Evolutionary conservation across 441 rosid genomes (phyloP), one percentile per base, ranked within the genome.

Genomic region (Arabidopsis lyrata): DNA sequence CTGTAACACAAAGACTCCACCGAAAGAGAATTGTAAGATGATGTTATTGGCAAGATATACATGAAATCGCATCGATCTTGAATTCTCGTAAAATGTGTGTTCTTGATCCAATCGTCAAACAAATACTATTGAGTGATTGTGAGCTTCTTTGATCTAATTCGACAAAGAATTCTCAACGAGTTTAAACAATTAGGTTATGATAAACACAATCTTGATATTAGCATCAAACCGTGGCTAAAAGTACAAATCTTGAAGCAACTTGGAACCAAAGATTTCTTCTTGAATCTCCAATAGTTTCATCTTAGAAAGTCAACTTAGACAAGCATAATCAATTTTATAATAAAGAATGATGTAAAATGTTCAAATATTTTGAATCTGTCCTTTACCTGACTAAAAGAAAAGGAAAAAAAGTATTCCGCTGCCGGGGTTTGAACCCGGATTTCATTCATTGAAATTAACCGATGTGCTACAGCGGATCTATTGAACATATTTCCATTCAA

Each of bases 391-490:
- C 20, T 45, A 41, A 5, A 41, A 41, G 14, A 11, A 1, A 48
- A 24, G 4, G 27, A 1, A 4, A 49, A n/a, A 18, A 49, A 18
- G 0, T 20, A 29, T 35, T 66, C 60, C 24, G 48, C 68, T 48
- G 68, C 56, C 57, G 18, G 42, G 54, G 20, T 31, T 63, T 2
- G 31, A 64, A 18, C 68, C 58, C 9, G 20, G 34, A 49, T 49
- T 65, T 65, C 47, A 12, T 8, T 24, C 0, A 2, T 6, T 34
- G 47, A 65, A 64, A 65, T 49, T 65, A 65, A 49, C 71, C 38
- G 10, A 1, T 53, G 71, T 24, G 71, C 61, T 66, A 53, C 61
- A 53, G 50, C 61, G 16, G 61, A 66, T 66, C 0, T 38, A 12
- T n/a, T 24, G 60, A 1, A 6, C 0, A 10, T 11, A 9, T 7